Evolutionary conservation across 2,329 filamentous ascomycete genomes (phyloP).

Genomic region (Tolypocladium pustulatum): DNA sequence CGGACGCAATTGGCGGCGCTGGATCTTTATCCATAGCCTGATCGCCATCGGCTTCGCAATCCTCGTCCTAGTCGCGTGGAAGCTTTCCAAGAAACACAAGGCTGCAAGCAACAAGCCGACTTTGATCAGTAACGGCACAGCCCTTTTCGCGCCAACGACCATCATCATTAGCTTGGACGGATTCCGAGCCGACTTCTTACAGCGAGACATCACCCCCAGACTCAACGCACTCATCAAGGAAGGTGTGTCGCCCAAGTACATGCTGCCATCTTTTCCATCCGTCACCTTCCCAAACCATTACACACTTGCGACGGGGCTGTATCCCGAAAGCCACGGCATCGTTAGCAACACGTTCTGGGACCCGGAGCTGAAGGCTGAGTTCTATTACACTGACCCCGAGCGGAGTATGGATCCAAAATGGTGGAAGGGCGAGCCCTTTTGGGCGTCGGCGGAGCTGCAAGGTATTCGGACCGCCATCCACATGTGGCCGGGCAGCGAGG

Average conservation of each 20-base stretch:
- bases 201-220: conserved; percentile 71
- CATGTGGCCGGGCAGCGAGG: conserved; percentile 98
- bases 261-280: conserved; percentile 89
- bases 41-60: conserved; percentile 45
- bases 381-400: conserved; percentile 72
- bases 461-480: conserved; percentile 75
- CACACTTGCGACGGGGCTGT: conserved; percentile 81
- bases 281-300: conserved; percentile 97
- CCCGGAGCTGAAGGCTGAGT: conserved; percentile 62
- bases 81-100: conserved; percentile 38
- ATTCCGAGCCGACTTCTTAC: conserved; percentile 88
- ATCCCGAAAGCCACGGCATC: conserved; percentile 86
- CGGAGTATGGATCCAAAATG: conserved; percentile 76
- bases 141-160: conserved; percentile 81
- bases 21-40: conserved; percentile 40
- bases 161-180: conserved; percentile 91
- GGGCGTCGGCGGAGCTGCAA: conserved; percentile 82
- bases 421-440: conserved; percentile 92
- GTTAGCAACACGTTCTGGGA: conserved; percentile 97
- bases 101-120: conserved; percentile 16
- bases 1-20: conserved; percentile 41
- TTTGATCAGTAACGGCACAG: conserved; percentile 68
- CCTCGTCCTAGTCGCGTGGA: conserved; percentile 47
- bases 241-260: conserved; percentile 83
- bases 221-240: conserved; percentile 68